phyloP scores from a whole-genome alignment of 2,329 filamentous ascomycete genomes.

The Fusarium setosum region DNA sequence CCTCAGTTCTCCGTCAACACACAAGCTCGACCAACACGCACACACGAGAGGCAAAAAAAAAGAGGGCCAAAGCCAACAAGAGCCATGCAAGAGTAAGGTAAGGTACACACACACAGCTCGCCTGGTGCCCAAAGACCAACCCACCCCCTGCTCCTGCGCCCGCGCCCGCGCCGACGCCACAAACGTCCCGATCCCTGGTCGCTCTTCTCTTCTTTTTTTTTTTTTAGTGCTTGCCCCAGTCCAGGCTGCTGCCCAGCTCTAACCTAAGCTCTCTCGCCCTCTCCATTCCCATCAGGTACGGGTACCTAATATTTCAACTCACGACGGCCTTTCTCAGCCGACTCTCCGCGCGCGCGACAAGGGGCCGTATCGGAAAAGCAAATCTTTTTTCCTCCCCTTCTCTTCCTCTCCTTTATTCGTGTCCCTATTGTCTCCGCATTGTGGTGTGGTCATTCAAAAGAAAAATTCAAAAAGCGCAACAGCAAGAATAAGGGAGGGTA shows the following conservation, averaged over 20 bases:
- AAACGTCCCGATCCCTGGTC: conserved; percentile 22
- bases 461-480: background rate
- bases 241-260: background rate
- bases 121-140: conserved; percentile 12
- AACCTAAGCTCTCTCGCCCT: background rate
- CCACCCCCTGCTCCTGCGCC: conserved; percentile 26
- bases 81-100: no score
- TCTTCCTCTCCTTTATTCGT: conserved; percentile 11
- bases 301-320: conserved; percentile 33
- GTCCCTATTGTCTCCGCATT: conserved; percentile 8
- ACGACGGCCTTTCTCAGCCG: conserved; percentile 32
- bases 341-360: conserved; percentile 27
- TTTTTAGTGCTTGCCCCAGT: background rate
- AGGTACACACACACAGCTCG: no score
- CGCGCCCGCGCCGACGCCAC: conserved; percentile 25
- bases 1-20: no score
- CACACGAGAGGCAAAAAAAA: no score
- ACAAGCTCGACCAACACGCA: no score
- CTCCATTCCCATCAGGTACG: no score
- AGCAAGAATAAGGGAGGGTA: conserved; percentile 12
- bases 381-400: conserved; percentile 10
- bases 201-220: background rate
- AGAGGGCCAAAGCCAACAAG: background rate
- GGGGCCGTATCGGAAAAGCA: conserved; percentile 15
- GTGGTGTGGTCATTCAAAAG: background rate